Conservation (phyloP, 2,329 filamentous ascomycete genomes). For the Septoria petroselini region DNA sequence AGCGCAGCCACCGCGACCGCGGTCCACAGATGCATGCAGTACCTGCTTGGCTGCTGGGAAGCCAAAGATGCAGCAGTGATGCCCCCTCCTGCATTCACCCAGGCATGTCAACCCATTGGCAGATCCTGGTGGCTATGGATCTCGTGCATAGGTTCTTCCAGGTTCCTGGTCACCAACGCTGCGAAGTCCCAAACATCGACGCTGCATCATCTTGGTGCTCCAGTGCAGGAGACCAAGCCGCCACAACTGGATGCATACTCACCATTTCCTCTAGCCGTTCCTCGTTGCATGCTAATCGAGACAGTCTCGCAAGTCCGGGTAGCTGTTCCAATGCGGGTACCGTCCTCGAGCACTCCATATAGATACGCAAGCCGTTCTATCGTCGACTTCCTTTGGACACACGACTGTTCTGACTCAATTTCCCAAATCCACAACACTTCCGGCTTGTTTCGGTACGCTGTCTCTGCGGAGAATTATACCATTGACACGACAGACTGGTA, state of each 20-base stretch:
- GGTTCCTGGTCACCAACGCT: slow-evolving; percentile 8
- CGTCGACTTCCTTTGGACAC: slow-evolving; percentile 13
- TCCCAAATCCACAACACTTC: slow-evolving; percentile 19
- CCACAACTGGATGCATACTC: slow-evolving; percentile 16
- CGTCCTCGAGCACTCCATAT: slow-evolving; percentile 22
- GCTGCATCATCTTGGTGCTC: slow-evolving; percentile 9
- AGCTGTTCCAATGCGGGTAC: slow-evolving; percentile 12
- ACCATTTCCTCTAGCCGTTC: slow-evolving; percentile 8
- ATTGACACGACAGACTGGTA: slow-evolving; percentile 13
- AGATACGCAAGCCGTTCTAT: slow-evolving; percentile 23
- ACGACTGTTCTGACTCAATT: slow-evolving; percentile 19
- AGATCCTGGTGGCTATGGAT: slow-evolving; percentile 17
- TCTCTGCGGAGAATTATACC: slow-evolving; percentile 9
- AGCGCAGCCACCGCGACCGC: slow-evolving; percentile 8
- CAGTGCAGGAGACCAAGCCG: slow-evolving; percentile 18
- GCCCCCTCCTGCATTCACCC: slow-evolving; percentile 16
- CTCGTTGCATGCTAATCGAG: slow-evolving; percentile 1
- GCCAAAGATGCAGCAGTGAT: slow-evolving; percentile 17
- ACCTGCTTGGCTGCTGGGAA: slow-evolving; percentile 14
- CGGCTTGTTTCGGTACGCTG: slow-evolving; percentile 16
- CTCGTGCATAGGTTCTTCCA: slow-evolving; percentile 21
- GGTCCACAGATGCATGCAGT: slow-evolving; percentile 20
- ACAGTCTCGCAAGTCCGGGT: slow-evolving; percentile 2
- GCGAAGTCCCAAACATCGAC: slow-evolving; percentile 6
- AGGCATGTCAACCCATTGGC: slow-evolving; percentile 20